A percentile compares a stretch with the other conserved stretches of the same genome.
These are phyloP conservation scores for Trichoderma virens DNA, from an alignment of 495 filamentous ascomycete genomes.

Conservation along the genomic window DNA sequence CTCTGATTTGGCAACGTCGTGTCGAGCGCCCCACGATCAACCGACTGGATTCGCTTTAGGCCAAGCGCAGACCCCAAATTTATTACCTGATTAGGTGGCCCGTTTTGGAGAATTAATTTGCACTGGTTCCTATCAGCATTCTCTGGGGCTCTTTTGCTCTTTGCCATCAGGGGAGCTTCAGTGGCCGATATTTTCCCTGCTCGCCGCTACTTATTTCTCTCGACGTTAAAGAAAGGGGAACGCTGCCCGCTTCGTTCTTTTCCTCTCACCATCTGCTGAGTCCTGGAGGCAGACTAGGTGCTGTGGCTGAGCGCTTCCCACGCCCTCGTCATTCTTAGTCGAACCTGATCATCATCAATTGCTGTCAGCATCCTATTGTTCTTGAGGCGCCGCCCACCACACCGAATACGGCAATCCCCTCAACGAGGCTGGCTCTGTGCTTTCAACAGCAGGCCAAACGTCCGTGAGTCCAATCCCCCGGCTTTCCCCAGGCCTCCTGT, in stretches of 20 bases:
- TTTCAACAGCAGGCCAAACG: constrained; percentile 1
- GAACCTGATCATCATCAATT: neutral
- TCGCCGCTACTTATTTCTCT: neutral
- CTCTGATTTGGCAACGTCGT: neutral
- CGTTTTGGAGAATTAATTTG: neutral
- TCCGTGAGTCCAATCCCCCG: neutral
- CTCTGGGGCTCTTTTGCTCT: neutral
- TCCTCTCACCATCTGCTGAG: neutral
- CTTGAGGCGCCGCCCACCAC: neutral
- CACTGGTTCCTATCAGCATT: neutral
- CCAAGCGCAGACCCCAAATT: constrained; percentile 1
- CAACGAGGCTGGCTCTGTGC: neutral
- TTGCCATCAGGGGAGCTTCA: neutral
- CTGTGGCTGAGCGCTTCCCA: neutral
- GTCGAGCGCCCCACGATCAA: neutral
- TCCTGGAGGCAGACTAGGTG: neutral
- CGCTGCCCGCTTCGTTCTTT: neutral
- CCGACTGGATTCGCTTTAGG: neutral
- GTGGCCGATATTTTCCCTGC: neutral
- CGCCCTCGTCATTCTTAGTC: neutral
- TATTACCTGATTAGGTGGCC: neutral
- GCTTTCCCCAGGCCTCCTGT: neutral
- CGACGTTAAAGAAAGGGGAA: neutral
- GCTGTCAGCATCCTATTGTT: constrained; percentile 6
- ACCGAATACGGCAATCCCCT: neutral